Conservation (phyloP, 164 flowering plant species). For the Annona cherimola region DNA sequence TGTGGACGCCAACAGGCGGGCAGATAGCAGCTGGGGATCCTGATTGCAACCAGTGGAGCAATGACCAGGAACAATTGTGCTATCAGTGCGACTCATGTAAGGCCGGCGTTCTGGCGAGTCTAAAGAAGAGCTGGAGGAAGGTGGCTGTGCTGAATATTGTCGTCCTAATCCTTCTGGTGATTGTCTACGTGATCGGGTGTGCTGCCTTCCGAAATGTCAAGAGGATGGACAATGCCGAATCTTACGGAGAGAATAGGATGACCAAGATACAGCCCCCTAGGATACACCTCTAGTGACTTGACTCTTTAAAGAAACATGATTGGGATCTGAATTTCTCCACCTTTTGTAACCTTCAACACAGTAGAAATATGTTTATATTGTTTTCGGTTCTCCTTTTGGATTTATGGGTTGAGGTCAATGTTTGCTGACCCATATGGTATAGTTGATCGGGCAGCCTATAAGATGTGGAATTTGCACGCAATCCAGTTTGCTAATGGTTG, state of each 20-base stretch:
- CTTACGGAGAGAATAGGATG: slow-evolving; percentile 74
- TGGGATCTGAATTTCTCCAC: no score
- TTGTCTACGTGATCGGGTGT: slow-evolving; percentile 56
- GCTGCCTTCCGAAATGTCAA: slow-evolving; percentile 74
- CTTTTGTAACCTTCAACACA: no score
- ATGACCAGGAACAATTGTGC: slow-evolving; percentile 67
- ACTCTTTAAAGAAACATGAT: no score
- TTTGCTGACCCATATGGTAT: no score
- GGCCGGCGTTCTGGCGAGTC: slow-evolving; percentile 81
- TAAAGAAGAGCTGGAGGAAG: slow-evolving; percentile 93
- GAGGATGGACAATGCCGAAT: slow-evolving; percentile 70
- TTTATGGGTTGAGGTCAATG: no score
- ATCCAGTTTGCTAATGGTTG: no score
- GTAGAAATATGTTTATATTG: no score
- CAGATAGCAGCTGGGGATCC: slow-evolving; percentile 24
- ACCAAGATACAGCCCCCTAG: slow-evolving; percentile 68
- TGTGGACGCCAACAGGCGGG: slow-evolving; percentile 36
- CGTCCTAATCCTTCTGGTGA: slow-evolving; percentile 60
- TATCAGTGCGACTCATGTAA: slow-evolving; percentile 80
- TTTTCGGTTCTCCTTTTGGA: no score
- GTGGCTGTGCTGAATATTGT: slow-evolving; percentile 81
- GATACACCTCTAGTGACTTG: slow-evolving; percentile 36
- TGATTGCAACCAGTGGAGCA: slow-evolving; percentile 73
- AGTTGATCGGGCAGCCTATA: no score
- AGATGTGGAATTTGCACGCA: no score